Evolutionary conservation across 768 basidiomycete species (phyloP).

Genomic region (Suillus luteus): DNA sequence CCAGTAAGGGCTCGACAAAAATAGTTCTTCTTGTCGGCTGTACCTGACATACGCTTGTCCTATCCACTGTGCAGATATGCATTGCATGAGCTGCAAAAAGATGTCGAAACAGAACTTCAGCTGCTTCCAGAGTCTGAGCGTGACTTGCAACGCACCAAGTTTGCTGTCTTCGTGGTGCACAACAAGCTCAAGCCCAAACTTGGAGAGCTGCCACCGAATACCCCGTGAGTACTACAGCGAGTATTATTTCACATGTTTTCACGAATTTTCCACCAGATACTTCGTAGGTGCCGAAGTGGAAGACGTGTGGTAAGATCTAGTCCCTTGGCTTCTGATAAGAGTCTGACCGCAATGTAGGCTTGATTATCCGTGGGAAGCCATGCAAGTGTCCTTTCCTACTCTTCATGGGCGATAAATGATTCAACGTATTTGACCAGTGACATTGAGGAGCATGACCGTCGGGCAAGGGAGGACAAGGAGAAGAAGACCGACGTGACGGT

Average conservation of each 20-base stretch:
- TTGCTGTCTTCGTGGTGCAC: conserved; percentile 93
- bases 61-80: conserved; percentile 65
- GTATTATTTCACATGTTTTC: conserved; percentile 11
- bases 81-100: conserved; percentile 83
- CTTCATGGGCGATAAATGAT: conserved; percentile 10
- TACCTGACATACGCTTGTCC: conserved; percentile 8
- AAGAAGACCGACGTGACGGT: conserved; percentile 4
- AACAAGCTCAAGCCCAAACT: conserved; percentile 91
- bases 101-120: conserved; percentile 74
- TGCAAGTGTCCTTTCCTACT: conserved; percentile 42
- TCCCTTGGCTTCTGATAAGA: conserved; percentile 5
- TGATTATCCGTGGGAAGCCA: conserved; percentile 84
- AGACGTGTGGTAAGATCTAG: conserved; percentile 65
- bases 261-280: conserved; percentile 49
- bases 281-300: conserved; percentile 77
- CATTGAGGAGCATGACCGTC: conserved; percentile 75
- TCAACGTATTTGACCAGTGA: conserved; percentile 43
- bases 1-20: conserved; percentile 51
- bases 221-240: conserved; percentile 48
- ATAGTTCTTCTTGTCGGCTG: neutral
- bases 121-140: conserved; percentile 71
- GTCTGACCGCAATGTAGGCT: conserved; percentile 50
- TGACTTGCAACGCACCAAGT: conserved; percentile 73
- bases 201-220: conserved; percentile 67
- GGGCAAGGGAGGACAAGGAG: conserved; percentile 49